phyloP scores from a whole-genome alignment of 2,329 filamentous ascomycete species.

The Fusarium cyanostomum region DNA sequence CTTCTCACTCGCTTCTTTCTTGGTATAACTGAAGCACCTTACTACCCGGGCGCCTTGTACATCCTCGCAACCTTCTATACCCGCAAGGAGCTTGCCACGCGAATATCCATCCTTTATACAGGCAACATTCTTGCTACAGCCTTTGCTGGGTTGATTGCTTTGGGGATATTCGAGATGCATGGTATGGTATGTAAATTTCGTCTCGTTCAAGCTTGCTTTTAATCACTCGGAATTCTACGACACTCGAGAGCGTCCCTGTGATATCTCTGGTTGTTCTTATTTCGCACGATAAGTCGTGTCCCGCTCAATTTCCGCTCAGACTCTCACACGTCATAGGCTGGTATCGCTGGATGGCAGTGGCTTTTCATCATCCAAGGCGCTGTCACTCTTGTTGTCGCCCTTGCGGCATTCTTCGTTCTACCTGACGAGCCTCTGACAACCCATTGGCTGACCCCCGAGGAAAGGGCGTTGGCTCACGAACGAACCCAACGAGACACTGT shows the following conservation, averaged over 20 bases:
- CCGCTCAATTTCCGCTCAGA: too few species aligned
- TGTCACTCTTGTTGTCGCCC: constrained; percentile 40
- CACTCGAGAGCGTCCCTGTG: too few species aligned
- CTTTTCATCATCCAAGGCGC: constrained; percentile 74
- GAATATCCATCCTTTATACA: constrained; percentile 56
- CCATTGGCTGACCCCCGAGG: constrained; percentile 53
- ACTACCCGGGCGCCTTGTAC: constrained; percentile 48
- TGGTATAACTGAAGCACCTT: constrained; percentile 53
- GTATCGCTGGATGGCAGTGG: constrained; percentile 45
- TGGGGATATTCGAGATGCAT: constrained; percentile 50
- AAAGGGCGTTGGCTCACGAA: constrained; percentile 52
- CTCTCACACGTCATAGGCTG: neutral
- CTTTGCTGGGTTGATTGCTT: constrained; percentile 55
- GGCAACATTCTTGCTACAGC: constrained; percentile 49
- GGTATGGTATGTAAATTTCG: constrained; percentile 32
- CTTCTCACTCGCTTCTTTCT: constrained; percentile 56
- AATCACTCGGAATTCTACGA: too few species aligned
- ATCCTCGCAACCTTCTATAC: constrained; percentile 66
- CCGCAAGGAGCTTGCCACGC: constrained; percentile 55
- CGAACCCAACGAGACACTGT: constrained; percentile 57
- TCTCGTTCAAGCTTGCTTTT: rapidly evolving
- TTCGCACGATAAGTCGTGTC: too few species aligned
- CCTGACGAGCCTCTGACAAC: constrained; percentile 55
- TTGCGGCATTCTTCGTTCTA: constrained; percentile 39
- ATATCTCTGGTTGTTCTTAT: too few species aligned